Base-by-base conservation (phyloP, 2,329 filamentous ascomycete species). In the Trichophyton verrucosum region DNA sequence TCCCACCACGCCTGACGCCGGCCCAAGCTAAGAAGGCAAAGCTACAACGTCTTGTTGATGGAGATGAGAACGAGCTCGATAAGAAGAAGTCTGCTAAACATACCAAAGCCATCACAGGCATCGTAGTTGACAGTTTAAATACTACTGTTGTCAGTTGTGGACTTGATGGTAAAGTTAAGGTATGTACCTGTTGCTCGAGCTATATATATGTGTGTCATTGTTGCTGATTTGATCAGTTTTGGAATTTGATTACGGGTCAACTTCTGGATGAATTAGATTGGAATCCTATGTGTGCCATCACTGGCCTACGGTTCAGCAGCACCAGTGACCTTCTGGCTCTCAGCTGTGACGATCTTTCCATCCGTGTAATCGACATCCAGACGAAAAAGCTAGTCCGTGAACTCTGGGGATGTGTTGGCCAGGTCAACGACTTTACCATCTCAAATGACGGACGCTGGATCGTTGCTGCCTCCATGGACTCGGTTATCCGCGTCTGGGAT, bases 381-480 rank as follows among this genome's bases (percentile, higher is more conserved):
- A 97, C 92, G 0, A 89, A 87, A 72, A 91, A 88, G 71, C 86
- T 92, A 0, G 91, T 99, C 65, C 86, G 94, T 80, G 92, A 97
- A 72, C 86, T 99, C 61, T 94, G 90, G 86, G 89, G 89, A 1
- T 89, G 87, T 61, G 78, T 83, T 38, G 85, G 83, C 13, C 77
- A 81, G 60, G 86, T 94, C 66, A 90, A 87, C 68, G 89, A 94
- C 73, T 86, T 91, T 62, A 86, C 84, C 68, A 97, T 99, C 75
- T 97, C 92, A 2, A 89, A 86, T 66, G 91, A 97, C 71, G 92
- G 92, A 7, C 84, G 91, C 61, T 99, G 94, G 94, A 85, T 99
- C 65, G 84, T 96, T 61, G 89, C 91, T 22, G 88, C 91, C 11
- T 91, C 90, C 0, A 86, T 88, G 68, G 89, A 95, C 69, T 84